These are phyloP conservation scores for Phaeophleospora eucalypticola DNA, from an alignment of 2,329 filamentous ascomycete species.

Conservation along the genomic window DNA sequence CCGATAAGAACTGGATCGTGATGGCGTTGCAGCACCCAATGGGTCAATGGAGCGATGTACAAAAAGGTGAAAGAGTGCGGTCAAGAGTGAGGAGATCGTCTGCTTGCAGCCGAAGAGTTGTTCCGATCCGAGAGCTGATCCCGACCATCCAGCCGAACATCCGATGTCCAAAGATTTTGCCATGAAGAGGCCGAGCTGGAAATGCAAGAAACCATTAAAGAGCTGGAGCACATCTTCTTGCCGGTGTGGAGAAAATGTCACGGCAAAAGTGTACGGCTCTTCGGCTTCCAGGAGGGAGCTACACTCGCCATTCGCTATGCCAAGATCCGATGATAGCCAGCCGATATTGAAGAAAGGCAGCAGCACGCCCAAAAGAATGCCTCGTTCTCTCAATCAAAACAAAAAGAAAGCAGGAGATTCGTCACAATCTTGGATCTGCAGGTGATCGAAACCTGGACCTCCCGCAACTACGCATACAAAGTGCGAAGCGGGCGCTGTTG, in stretches of 20 bases:
- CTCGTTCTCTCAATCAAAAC: too few relatives aligned
- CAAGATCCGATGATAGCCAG: too few relatives aligned
- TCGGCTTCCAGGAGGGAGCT: neutral
- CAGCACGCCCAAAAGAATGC: neutral
- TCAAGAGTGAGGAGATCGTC: neutral
- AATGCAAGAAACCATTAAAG: too few relatives aligned
- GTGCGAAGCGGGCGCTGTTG: neutral
- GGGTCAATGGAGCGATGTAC: too few relatives aligned
- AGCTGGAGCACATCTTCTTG: too few relatives aligned
- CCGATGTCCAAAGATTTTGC: neutral
- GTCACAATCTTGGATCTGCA: neutral
- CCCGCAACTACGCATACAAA: neutral
- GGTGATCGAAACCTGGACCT: neutral
- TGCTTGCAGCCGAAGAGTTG: neutral
- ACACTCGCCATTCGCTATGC: neutral
- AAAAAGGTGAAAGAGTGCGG: neutral
- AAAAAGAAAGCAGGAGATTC: neutral
- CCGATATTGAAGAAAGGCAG: too few relatives aligned
- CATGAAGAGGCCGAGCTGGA: neutral
- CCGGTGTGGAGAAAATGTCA: neutral
- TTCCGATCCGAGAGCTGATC: neutral
- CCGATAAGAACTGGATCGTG: neutral
- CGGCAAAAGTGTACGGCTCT: neutral
- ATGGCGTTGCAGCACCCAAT: neutral
- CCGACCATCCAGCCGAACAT: neutral